A percentile compares a stretch with the other conserved stretches of the same genome.
phyloP scores from a whole-genome alignment of 2,329 filamentous ascomycete genomes.

The Aphanocladium album region DNA sequence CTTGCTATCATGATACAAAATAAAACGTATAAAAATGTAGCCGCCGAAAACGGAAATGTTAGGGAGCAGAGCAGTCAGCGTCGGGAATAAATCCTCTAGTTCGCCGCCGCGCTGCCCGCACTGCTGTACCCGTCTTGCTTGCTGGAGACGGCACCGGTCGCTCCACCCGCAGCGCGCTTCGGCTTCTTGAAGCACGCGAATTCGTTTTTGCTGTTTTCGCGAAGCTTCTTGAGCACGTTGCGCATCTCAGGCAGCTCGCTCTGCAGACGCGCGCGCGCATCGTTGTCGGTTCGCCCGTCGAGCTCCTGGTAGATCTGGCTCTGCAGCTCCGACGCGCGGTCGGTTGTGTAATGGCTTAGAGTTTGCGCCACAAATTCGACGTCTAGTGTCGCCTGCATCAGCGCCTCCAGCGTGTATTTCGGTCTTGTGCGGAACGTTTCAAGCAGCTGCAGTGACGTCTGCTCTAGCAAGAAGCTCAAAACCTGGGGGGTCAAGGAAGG shows the following conservation, averaged over 20 bases:
- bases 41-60: too few species aligned
- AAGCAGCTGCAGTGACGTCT: constrained; percentile 74
- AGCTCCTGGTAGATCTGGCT: constrained; percentile 88
- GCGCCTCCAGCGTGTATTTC: constrained; percentile 68
- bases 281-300: constrained; percentile 83
- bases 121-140: constrained; percentile 11
- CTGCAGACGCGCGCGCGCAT: constrained; percentile 74
- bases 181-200: constrained; percentile 79
- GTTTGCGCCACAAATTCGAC: constrained; percentile 97
- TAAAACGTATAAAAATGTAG: not conserved
- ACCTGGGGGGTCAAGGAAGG: constrained; percentile 73
- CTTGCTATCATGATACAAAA: not conserved
- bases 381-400: constrained; percentile 96
- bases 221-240: constrained; percentile 73
- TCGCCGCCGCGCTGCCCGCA: constrained; percentile 17
- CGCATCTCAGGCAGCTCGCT: constrained; percentile 87
- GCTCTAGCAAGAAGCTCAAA: constrained; percentile 80
- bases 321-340: constrained; percentile 74
- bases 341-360: constrained; percentile 81
- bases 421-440: constrained; percentile 66
- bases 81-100: constrained; percentile 18
- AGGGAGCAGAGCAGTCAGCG: not conserved
- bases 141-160: not conserved
- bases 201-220: constrained; percentile 76
- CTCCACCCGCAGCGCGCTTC: constrained; percentile 36